phyloP scores from a whole-genome alignment of 352 stramenopile species.

The Globisporangium spinosum region DNA sequence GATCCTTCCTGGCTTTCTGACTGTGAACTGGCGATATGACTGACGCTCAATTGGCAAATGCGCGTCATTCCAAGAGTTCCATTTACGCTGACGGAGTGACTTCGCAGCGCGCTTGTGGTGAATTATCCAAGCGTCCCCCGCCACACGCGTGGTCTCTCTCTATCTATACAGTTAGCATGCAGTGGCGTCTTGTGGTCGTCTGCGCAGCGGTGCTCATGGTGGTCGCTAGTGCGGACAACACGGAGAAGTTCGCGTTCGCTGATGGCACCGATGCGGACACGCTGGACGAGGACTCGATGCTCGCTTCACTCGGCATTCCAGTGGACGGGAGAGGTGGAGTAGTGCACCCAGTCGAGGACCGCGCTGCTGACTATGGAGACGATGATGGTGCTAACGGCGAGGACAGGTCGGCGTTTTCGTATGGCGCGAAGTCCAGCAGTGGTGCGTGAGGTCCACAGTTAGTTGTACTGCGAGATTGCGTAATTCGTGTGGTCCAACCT shows the following conservation, averaged over 20 bases:
- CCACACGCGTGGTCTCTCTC: neutral
- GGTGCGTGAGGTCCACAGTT: neutral
- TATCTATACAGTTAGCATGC: neutral
- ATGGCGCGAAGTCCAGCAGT: neutral
- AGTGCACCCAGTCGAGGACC: constrained; percentile 3
- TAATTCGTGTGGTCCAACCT: neutral
- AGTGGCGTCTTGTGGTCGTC: neutral
- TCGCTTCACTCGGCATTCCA: neutral
- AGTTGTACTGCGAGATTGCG: neutral
- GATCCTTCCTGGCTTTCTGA: neutral
- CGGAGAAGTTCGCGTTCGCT: neutral
- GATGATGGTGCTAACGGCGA: neutral
- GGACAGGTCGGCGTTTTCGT: neutral
- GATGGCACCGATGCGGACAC: neutral
- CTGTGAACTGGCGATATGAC: constrained; percentile 7
- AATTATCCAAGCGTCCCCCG: neutral
- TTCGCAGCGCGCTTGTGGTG: neutral
- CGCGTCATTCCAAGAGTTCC: neutral
- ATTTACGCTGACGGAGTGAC: neutral
- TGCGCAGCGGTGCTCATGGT: neutral
- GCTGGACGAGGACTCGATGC: neutral
- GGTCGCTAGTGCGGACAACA: neutral
- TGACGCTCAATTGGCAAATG: neutral
- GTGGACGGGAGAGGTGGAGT: neutral
- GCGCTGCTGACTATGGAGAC: neutral